Base-by-base conservation (phyloP, 164 flowering plant genomes). In the Cinnamomum micranthum region DNA sequence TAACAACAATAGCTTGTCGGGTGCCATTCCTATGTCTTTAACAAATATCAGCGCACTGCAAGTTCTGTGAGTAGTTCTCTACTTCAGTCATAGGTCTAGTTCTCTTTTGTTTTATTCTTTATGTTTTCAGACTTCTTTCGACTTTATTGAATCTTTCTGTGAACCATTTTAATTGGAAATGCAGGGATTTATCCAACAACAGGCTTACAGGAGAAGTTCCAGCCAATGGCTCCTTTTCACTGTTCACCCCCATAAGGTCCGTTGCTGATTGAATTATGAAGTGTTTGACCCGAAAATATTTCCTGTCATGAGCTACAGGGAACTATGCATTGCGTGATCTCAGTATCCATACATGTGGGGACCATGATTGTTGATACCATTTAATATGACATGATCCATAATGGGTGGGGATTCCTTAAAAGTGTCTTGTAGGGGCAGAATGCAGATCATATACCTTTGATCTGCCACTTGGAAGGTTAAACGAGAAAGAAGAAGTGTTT, bases 101-200 rank as follows among this genome's bases (percentile, higher is more conserved):
- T 71, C 33, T 64, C 67, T 25, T 11, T 65, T 10, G 24, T 64
- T 25, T n/a, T 74, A 59, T 67, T 7, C 11, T 41, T 41, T 55
- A 19, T 55, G 20, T 55, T 55, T 20, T 55, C 6, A 55, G 60
- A 55, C 47, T 10, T 68, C 10, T 3, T n/a, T 50, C 33, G 27
- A 33, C 60, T 62, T 72, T 31, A 20, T 35, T 52, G 13, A 73
- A 31, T 65, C 31, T 67, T 5, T 23, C 23, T n/a, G 55, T 66
- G 19, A 66, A 22, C 63, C 15, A 72, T 63, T 69, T 20, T 22
- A 52, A 31, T 69, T 55, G 65, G 63, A 24, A 20, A 7, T 77
- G 77, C 86, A 90, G 93, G 86, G 94, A 90, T 84, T 77, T 90
- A 4, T 90, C 94, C 59, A 86, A 83, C 82, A 90, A 90, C 71